Percentiles rank a stretch among this genome's conserved stretches.
Evolutionary conservation across 768 basidiomycete genomes (phyloP).

Genomic region (Tephrocybe sp.): DNA sequence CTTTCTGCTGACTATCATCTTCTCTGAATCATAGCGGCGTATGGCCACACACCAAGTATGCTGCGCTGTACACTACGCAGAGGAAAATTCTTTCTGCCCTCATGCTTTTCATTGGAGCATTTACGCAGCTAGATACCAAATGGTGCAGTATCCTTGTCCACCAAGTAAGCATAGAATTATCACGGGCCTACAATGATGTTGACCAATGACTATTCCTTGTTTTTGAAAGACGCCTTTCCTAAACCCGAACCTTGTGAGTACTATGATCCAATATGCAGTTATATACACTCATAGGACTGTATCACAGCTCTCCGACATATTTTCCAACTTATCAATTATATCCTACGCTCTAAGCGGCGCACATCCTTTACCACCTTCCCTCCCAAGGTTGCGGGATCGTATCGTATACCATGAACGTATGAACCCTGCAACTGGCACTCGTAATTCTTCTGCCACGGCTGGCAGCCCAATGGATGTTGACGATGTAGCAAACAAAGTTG

Average conservation of each 20-base stretch:
- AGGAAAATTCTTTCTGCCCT: constrained; percentile 30
- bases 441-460: constrained; percentile 2
- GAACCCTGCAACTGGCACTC: constrained; percentile 9
- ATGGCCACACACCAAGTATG: constrained; percentile 40
- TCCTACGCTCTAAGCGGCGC: constrained; percentile 34
- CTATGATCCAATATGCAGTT: background rate
- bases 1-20: background rate
- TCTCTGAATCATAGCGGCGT: constrained; percentile 25
- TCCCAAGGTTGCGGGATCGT: constrained; percentile 39
- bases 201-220: background rate
- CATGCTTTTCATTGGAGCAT: constrained; percentile 34
- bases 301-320: constrained; percentile 39
- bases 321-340: constrained; percentile 37
- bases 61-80: constrained; percentile 29
- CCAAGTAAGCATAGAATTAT: constrained; percentile 24
- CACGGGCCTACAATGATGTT: background rate
- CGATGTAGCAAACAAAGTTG: constrained; percentile 30
- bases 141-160: constrained; percentile 45
- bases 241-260: constrained; percentile 41
- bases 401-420: constrained; percentile 40
- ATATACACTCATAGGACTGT: background rate
- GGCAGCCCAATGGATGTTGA: constrained; percentile 11
- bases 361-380: constrained; percentile 33
- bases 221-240: constrained; percentile 37
- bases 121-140: constrained; percentile 36